These are phyloP conservation scores for Penicillium sp. DNA, from an alignment of 2,329 filamentous ascomycete genomes.

Conservation along the genomic window DNA sequence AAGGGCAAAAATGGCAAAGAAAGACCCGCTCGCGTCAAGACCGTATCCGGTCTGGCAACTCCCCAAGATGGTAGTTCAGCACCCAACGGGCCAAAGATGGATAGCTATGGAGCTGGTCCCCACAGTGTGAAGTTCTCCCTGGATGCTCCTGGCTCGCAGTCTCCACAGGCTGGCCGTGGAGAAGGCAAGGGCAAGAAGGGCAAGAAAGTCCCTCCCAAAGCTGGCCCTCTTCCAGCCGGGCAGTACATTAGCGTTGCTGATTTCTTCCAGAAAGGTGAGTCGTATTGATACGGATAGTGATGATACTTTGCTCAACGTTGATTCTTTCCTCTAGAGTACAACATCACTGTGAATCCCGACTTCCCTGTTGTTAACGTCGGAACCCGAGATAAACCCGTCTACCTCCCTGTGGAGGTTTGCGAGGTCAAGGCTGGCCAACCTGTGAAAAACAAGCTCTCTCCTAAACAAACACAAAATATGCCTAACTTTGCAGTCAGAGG, in stretches of 20 bases:
- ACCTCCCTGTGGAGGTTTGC: conserved; percentile 63
- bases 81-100: conserved; percentile 33
- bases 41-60: conserved; percentile 42
- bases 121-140: conserved; percentile 52
- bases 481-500: conserved; percentile 59
- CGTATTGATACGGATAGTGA: background rate
- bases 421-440: conserved; percentile 59
- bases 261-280: conserved; percentile 44
- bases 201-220: conserved; percentile 19
- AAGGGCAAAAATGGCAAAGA: conserved; percentile 30
- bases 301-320: background rate
- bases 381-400: conserved; percentile 50
- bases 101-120: conserved; percentile 42
- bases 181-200: conserved; percentile 25
- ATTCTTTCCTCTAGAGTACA: conserved; percentile 28
- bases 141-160: conserved; percentile 19
- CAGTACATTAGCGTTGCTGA: conserved; percentile 49
- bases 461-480: conserved; percentile 61
- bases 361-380: conserved; percentile 64
- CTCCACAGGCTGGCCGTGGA: conserved; percentile 6
- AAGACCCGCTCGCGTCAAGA: conserved; percentile 38
- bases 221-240: conserved; percentile 27
- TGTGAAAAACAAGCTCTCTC: conserved; percentile 54
- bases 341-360: conserved; percentile 32
- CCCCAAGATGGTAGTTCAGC: conserved; percentile 30